Conservation (phyloP, 1,139 yeast genomes). For the Debaryomyces fabryi region DNA sequence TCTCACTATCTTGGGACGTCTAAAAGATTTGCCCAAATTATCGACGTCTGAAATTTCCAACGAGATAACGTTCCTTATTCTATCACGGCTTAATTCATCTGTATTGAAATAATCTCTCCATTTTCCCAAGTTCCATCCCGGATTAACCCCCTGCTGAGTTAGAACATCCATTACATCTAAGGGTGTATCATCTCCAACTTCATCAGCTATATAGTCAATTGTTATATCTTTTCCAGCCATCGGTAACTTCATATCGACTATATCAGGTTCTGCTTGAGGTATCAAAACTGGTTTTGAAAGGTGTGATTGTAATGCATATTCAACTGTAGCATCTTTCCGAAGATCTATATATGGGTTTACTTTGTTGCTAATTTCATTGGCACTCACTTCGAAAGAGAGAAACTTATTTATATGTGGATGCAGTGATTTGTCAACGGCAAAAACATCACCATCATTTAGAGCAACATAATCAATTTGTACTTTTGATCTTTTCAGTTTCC, state of each 20-base stretch:
- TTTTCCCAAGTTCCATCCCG: constrained; percentile 68
- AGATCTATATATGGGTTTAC: constrained; percentile 19
- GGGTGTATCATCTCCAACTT: constrained; percentile 63
- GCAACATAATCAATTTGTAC: constrained; percentile 75
- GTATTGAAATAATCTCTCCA: constrained; percentile 77
- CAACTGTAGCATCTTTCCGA: constrained; percentile 33
- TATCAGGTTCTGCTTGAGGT: constrained; percentile 30
- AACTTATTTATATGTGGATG: constrained; percentile 64
- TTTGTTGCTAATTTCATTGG: constrained; percentile 13
- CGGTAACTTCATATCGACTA: constrained; percentile 45
- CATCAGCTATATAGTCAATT: constrained; percentile 58
- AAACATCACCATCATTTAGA: constrained; percentile 70
- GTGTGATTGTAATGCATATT: constrained; percentile 32
- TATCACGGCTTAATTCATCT: constrained; percentile 50
- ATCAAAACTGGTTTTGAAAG: constrained; percentile 35
- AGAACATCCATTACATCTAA: constrained; percentile 91
- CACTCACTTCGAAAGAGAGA: constrained; percentile 23
- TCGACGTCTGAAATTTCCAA: constrained; percentile 69
- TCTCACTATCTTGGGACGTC: constrained; percentile 68
- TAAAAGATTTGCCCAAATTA: constrained; percentile 50
- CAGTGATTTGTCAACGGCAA: constrained; percentile 55
- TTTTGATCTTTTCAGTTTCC: constrained; percentile 59
- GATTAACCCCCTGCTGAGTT: constrained; percentile 65
- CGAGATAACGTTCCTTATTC: constrained; percentile 79
- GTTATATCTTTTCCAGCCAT: constrained; percentile 39